Conservation (phyloP, 305 asterid genomes). For the Fraxinus angustifolia region DNA sequence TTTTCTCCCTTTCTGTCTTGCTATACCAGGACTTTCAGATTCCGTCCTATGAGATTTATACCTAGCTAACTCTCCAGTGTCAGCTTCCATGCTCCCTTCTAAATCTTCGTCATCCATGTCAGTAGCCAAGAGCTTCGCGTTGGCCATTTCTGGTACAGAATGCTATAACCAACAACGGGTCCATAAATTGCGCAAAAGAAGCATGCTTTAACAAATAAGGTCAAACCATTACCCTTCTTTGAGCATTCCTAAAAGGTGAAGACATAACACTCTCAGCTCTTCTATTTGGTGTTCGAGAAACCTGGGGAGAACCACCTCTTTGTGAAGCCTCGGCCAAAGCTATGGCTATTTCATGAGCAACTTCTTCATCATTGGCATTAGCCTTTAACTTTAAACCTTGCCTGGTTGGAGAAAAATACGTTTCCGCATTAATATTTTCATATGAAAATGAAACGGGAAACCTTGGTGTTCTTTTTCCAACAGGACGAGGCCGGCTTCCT, state of each 20-base stretch:
- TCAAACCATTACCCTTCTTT: constrained; percentile 55
- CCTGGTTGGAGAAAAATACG: constrained; percentile 49
- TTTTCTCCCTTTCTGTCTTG: constrained; percentile 45
- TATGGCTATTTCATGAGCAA: constrained; percentile 76
- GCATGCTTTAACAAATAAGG: constrained; percentile 13
- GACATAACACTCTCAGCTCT: constrained; percentile 66
- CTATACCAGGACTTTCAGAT: constrained; percentile 32
- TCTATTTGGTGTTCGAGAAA: constrained; percentile 74
- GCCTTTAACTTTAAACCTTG: constrained; percentile 56
- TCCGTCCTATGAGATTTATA: constrained; percentile 40
- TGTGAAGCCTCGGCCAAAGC: constrained; percentile 89
- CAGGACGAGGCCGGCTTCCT: constrained; percentile 84
- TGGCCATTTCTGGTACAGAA: constrained; percentile 37
- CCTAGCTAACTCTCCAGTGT: constrained; percentile 68
- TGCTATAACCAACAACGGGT: constrained; percentile 40
- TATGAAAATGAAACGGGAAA: constrained; percentile 63
- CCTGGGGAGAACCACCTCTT: constrained; percentile 86
- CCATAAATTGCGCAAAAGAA: constrained; percentile 23
- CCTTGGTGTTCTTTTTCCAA: constrained; percentile 89
- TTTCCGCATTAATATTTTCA: constrained; percentile 48
- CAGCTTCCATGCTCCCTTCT: constrained; percentile 88
- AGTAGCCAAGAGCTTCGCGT: constrained; percentile 41
- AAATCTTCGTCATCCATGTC: constrained; percentile 78
- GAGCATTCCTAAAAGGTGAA: constrained; percentile 64
- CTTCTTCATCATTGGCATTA: constrained; percentile 68